phyloP scores from a whole-genome alignment of 371 early-diverging fungal species.

The Pancytospora philotis region DNA sequence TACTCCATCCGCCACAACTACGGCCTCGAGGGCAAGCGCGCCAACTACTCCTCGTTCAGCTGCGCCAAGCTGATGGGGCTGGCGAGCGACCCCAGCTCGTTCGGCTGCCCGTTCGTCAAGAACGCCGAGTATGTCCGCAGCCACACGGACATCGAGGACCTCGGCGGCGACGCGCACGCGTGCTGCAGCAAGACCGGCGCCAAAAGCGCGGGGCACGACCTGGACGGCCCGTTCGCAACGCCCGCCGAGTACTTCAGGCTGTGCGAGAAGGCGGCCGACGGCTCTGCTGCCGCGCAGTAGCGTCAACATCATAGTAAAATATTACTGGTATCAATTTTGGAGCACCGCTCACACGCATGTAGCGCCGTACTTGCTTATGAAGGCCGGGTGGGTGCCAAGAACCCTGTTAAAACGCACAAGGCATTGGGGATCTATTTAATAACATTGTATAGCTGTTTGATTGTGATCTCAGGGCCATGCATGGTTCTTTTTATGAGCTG shows the following conservation, averaged over 20 bases:
- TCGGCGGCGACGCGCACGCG: neutral
- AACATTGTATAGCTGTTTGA: too few relatives aligned
- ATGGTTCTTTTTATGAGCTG: too few relatives aligned
- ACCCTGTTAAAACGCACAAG: too few relatives aligned
- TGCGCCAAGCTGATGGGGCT: slow-evolving; percentile 75
- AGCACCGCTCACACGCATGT: too few relatives aligned
- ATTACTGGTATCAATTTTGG: too few relatives aligned
- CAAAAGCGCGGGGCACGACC: neutral
- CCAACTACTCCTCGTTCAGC: slow-evolving; percentile 75
- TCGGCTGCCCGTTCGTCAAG: slow-evolving; percentile 44
- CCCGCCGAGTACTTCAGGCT: slow-evolving; percentile 31
- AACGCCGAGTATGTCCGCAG: slow-evolving; percentile 24
- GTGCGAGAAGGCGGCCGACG: neutral
- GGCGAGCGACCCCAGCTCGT: slow-evolving; percentile 55
- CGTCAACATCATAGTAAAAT: too few relatives aligned
- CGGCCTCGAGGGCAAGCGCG: slow-evolving; percentile 85
- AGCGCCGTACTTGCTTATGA: too few relatives aligned
- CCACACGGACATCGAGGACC: slow-evolving; percentile 19
- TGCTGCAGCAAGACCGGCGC: slow-evolving; percentile 7
- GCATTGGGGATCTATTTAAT: too few relatives aligned
- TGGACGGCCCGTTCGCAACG: neutral
- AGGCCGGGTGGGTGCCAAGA: too few relatives aligned
- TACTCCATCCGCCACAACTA: slow-evolving; percentile 92
- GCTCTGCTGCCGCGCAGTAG: too few relatives aligned
- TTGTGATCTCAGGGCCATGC: too few relatives aligned